Conservation (phyloP, 768 basidiomycete genomes). For the Porphyrellus cyaneotinctus region DNA sequence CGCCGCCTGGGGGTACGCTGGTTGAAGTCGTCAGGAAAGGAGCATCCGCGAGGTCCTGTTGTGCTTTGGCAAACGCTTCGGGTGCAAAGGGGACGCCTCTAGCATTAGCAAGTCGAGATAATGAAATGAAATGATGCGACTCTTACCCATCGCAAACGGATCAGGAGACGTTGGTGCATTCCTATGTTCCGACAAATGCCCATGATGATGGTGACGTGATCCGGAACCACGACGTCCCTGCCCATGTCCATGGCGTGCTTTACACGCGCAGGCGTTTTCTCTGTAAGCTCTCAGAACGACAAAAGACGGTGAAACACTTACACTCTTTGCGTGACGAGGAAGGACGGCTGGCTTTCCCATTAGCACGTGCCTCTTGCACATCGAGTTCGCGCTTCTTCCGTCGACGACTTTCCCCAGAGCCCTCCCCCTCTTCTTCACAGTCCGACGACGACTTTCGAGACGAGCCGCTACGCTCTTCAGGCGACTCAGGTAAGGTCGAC, state of each 20-base stretch:
- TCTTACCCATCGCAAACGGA: constrained; percentile 23
- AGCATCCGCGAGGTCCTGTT: neutral
- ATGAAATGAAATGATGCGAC: no score
- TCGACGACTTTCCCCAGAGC: constrained; percentile 11
- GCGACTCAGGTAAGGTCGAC: constrained; percentile 6
- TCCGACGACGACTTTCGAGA: constrained; percentile 10
- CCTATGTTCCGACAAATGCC: constrained; percentile 3
- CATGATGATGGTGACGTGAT: constrained; percentile 6
- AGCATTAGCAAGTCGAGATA: neutral
- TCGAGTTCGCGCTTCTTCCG: constrained; percentile 22
- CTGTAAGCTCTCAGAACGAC: neutral
- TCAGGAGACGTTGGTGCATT: constrained; percentile 4
- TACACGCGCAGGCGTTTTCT: neutral
- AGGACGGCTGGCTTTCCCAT: neutral
- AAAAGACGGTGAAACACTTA: constrained; percentile 3
- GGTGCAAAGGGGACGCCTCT: no score
- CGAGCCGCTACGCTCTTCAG: constrained; percentile 7
- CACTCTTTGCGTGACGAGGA: constrained; percentile 12
- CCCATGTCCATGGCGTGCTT: constrained; percentile 3
- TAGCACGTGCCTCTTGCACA: neutral
- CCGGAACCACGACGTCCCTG: constrained; percentile 11
- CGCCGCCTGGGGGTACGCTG: neutral
- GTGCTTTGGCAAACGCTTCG: constrained; percentile 24
- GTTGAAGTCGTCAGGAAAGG: constrained; percentile 1
- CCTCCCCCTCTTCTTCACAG: constrained; percentile 10